Conservation (phyloP, 768 basidiomycete species). For the Trichaptum fuscoviolaceum region DNA sequence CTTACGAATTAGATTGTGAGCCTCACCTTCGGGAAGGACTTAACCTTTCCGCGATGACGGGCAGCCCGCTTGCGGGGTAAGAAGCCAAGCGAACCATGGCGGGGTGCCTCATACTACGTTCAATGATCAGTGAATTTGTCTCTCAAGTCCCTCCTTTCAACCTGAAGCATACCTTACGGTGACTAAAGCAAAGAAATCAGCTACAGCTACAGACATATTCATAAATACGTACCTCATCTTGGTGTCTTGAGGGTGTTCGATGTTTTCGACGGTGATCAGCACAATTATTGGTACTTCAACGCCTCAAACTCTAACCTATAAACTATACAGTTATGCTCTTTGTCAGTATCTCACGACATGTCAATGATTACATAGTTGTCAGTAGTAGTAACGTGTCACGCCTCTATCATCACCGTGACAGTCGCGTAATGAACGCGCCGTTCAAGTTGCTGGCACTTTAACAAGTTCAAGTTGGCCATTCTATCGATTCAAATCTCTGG, state of each 20-base stretch:
- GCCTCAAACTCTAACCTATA: background rate
- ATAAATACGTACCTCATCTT: constrained; percentile 33
- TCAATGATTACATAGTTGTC: background rate
- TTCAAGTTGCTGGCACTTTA: no score
- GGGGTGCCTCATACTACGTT: constrained; percentile 91
- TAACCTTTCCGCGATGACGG: constrained; percentile 97
- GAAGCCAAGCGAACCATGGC: constrained; percentile 97
- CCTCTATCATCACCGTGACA: no score
- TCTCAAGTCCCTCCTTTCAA: constrained; percentile 9
- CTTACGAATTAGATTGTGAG: constrained; percentile 4
- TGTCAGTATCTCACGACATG: background rate
- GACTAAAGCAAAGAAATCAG: constrained; percentile 42
- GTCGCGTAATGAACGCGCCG: no score
- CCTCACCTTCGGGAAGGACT: constrained; percentile 96
- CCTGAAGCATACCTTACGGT: constrained; percentile 67
- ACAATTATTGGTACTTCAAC: background rate
- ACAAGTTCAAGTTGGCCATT: no score
- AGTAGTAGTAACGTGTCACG: no score
- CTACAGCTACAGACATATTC: background rate
- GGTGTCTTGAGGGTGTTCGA: constrained; percentile 25
- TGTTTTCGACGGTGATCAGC: constrained; percentile 8
- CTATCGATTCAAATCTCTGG: no score
- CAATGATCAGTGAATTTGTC: constrained; percentile 20
- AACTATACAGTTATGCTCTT: background rate
- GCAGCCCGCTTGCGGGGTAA: constrained; percentile 95